Conservation (phyloP, 2,329 filamentous ascomycete species). For the Keithomyces neogunnii region DNA sequence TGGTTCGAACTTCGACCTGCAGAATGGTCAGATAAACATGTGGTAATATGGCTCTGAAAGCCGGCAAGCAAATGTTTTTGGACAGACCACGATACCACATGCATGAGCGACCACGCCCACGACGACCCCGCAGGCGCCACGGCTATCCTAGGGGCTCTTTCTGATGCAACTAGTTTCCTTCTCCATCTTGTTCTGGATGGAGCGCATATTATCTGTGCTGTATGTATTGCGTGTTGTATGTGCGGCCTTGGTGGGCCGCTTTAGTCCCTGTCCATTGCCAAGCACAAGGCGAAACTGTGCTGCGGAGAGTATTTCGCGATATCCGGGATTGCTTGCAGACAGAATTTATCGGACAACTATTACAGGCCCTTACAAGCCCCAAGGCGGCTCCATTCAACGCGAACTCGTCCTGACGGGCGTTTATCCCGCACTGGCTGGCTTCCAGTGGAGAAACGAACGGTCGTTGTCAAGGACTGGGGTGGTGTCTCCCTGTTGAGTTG, state of each 20-base stretch:
- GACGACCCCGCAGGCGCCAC: background rate
- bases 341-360: too few species aligned
- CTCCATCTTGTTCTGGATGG: background rate
- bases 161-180: background rate
- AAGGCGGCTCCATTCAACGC: too few species aligned
- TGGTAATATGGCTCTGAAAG: background rate
- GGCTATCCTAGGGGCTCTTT: background rate
- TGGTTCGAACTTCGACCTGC: background rate
- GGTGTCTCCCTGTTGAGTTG: too few species aligned
- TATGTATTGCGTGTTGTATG: background rate
- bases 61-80: constrained; percentile 3
- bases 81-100: constrained; percentile 1
- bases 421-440: too few species aligned
- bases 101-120: constrained; percentile 4
- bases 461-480: too few species aligned
- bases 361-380: too few species aligned
- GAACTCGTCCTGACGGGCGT: too few species aligned
- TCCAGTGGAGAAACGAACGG: too few species aligned
- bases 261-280: background rate
- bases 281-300: background rate
- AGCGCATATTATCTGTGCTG: background rate
- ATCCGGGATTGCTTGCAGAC: too few species aligned
- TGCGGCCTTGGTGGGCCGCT: background rate
- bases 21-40: constrained; percentile 2
- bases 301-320: too few species aligned